Percentiles rank a stretch among this genome's conserved stretches.
Evolutionary conservation across 2,329 filamentous ascomycete genomes (phyloP).

Genomic region (Blumeria hordei): DNA sequence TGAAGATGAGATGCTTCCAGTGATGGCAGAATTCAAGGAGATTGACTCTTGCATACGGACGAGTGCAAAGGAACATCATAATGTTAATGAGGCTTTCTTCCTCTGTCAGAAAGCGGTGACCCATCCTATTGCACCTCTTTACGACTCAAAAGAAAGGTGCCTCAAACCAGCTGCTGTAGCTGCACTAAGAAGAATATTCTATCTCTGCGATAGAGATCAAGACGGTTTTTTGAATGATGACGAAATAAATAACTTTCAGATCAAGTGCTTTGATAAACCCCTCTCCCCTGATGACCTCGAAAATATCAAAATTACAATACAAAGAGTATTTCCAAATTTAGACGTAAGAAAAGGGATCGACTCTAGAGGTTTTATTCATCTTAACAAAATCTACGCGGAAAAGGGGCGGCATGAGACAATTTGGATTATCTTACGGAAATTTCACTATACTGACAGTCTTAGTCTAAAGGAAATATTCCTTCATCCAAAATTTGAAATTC

Average conservation of each 20-base stretch:
- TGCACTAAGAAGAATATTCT: slow-evolving; percentile 77
- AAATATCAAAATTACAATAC: slow-evolving; percentile 76
- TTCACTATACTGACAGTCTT: slow-evolving; percentile 88
- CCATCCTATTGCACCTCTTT: slow-evolving; percentile 85
- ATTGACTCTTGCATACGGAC: slow-evolving; percentile 95
- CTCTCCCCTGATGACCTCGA: slow-evolving; percentile 58
- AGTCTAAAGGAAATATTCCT: slow-evolving; percentile 79
- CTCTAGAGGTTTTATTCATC: slow-evolving; percentile 57
- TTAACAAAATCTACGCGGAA: slow-evolving; percentile 92
- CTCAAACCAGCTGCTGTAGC: slow-evolving; percentile 76
- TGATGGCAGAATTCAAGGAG: slow-evolving; percentile 97
- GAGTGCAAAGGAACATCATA: slow-evolving; percentile 74
- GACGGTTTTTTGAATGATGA: slow-evolving; percentile 77
- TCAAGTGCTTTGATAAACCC: slow-evolving; percentile 75
- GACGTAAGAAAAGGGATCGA: slow-evolving; percentile 51
- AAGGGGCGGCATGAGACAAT: slow-evolving; percentile 96
- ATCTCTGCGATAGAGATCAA: slow-evolving; percentile 86
- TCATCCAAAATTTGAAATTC: slow-evolving; percentile 82
- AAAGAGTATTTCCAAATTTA: slow-evolving; percentile 38
- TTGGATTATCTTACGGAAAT: slow-evolving; percentile 87
- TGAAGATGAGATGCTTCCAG: slow-evolving; percentile 90
- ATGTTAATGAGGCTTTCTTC: slow-evolving; percentile 92
- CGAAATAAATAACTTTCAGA: slow-evolving; percentile 79
- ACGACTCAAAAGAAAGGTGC: slow-evolving; percentile 77
- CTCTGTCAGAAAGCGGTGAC: slow-evolving; percentile 96